Evolutionary conservation across 441 rosid genomes (phyloP), one percentile per base, ranked within the genome.

Genomic region (Croton setiger): DNA sequence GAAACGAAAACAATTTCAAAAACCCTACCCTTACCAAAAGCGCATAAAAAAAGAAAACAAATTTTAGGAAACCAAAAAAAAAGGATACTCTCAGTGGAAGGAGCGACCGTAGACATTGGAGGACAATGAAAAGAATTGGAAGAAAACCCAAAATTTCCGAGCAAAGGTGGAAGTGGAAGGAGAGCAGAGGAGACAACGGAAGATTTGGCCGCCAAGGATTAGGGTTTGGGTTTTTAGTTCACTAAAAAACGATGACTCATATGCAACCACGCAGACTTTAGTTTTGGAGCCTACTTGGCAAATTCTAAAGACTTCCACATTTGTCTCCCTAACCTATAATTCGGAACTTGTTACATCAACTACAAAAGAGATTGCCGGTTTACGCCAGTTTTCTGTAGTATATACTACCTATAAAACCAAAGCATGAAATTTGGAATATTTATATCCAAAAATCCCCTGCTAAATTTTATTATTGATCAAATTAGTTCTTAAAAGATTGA

Each of bases 41-140:
- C 74, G 18, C 57, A 49, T 18, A 69, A 51, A 49, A 60, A 65
- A 31, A 35, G 44, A 39, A 0, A 56, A 31, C 2, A 18, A 56
- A 66, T 27, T 13, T 60, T 1, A 61, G 0, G 53, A 23, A 68
- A 60, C 36, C n/a, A n/a, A n/a, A 23, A 13, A 65, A 27, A 60
- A 81, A 86, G 89, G 91, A 87, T 90, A 90, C 91, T 83, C 66
- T 89, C 92, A 60, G 88, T 79, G 71, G 86, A 71, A 44, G 87
- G 75, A 79, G 85, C 76, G 69, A 86, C 87, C 63, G 87, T 78
- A 66, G 91, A 88, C 96, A 57, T 57, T 10, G 15, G 18, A 12
- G 41, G 41, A 13, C 33, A 31, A 15, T n/a, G 64, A 14, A 14
- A 15, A 0, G 65, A 49, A 17, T 4, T 4, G 8, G 14, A 31